Evolutionary conservation across 1,139 yeast species (phyloP), one percentile per base, ranked within the genome.

Genomic region (Saccharomyces pastorianus): DNA sequence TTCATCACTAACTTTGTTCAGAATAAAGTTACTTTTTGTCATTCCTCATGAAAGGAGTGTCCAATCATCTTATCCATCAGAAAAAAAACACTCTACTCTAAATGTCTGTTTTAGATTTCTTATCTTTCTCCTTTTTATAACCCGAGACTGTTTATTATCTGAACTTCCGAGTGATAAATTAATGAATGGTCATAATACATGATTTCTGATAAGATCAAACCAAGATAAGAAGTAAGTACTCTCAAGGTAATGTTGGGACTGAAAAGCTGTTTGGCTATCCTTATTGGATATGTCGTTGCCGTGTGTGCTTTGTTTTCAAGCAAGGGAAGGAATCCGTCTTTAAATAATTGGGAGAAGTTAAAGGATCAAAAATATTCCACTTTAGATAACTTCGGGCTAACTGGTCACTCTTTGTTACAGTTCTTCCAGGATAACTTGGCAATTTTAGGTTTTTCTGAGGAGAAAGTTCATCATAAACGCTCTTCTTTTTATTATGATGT

Each of bases 401-500:
- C 42, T 14, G 42, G 42, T 1, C 42, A 38, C n/a, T 38, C 20
- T 17, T 17, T 38, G 13, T 38, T 38, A 17, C 20, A 17, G 3
- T 38, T 38, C 23, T 38, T 38, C 42, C 42, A 17, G 42, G 42
- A 38, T 8, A 38, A 38, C 25, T 38, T 38, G 25, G 42, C 20
- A 14, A 1, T 38, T 38, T 3, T 38, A 9, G 4, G 25, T 8
- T 4, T 8, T 3, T 2, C 25, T 38, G 13, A 17, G 42, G 23
- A 38, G 4, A 49, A 28, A 4, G 2, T 5, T 27, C 34, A 6
- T 3, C 44, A 31, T 17, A 44, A 29, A 11, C 46, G 47, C 7
- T 52, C 58, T 14, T 59, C 63, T 8, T 48, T 44, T 28, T 56
- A 53, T 42, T 60, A 60, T 41, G 62, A 60, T 44, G 49, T 51